These are phyloP conservation scores for Oehlia diaphana DNA, from an alignment of 192 early-diverging fungal species.

Conservation along the genomic window DNA sequence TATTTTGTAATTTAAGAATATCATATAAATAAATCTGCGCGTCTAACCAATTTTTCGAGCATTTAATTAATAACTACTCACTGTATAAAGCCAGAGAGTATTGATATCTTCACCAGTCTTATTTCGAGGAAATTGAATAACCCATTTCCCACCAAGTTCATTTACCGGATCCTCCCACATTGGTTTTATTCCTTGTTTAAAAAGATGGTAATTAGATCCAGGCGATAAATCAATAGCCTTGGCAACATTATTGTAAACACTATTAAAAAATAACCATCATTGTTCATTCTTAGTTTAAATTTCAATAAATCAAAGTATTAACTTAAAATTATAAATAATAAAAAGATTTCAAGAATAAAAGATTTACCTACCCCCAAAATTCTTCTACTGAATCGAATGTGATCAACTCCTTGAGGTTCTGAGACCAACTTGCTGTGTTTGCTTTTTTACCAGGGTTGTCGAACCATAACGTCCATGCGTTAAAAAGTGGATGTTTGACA, in stretches of 20 bases:
- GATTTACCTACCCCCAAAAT: conserved; percentile 83
- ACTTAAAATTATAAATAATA: neutral
- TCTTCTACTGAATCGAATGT: conserved; percentile 94
- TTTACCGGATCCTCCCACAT: conserved; percentile 96
- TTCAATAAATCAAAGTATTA: neutral
- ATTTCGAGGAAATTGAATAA: conserved; percentile 66
- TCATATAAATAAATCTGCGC: too few relatives aligned
- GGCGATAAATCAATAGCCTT: conserved; percentile 68
- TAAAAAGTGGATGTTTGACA: conserved; percentile 86
- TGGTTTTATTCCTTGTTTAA: conserved; percentile 88
- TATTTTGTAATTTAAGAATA: conserved; percentile 18
- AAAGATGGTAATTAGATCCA: conserved; percentile 92
- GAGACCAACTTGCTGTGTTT: conserved; percentile 76
- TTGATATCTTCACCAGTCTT: conserved; percentile 77
- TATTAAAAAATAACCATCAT: conserved; percentile 23
- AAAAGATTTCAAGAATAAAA: neutral
- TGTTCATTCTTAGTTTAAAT: too few relatives aligned
- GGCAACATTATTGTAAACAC: conserved; percentile 86
- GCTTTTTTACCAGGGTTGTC: conserved; percentile 83
- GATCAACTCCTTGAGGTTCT: conserved; percentile 85
- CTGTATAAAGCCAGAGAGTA: conserved; percentile 82
- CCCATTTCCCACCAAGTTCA: conserved; percentile 90
- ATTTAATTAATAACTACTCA: conserved; percentile 34
- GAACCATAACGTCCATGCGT: conserved; percentile 94
- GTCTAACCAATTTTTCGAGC: neutral